Percentiles rank a stretch among this genome's conserved stretches.
phyloP scores from a whole-genome alignment of 1,284 basidiomycete genomes.

The Trametes hirsuta region DNA sequence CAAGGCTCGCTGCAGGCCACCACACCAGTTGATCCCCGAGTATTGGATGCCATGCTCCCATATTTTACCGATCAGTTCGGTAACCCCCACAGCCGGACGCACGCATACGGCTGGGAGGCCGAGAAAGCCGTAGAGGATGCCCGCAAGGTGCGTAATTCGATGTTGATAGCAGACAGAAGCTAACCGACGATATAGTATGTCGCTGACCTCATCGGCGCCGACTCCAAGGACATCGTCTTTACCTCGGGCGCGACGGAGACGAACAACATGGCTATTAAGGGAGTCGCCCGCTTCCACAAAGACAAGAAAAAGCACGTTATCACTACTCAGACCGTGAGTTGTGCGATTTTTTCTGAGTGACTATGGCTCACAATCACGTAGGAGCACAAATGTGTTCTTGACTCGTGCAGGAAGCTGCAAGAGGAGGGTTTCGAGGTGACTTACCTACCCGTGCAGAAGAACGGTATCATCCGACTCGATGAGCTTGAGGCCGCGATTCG shows the following conservation, averaged over 20 bases:
- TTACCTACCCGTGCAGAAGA: slow-evolving; percentile 90
- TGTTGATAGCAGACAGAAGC: no score
- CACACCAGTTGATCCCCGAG: slow-evolving; percentile 96
- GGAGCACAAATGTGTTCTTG: slow-evolving; percentile 99
- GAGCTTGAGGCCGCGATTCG: slow-evolving; percentile 40
- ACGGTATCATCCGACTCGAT: slow-evolving; percentile 72
- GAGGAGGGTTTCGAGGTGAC: slow-evolving; percentile 99
- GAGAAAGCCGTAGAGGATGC: slow-evolving; percentile 94
- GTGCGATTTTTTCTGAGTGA: background rate
- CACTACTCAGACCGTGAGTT: slow-evolving; percentile 84
- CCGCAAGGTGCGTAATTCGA: slow-evolving; percentile 62
- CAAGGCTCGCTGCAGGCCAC: slow-evolving; percentile 69
- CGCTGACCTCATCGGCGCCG: slow-evolving; percentile 91
- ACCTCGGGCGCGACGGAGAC: slow-evolving; percentile 98
- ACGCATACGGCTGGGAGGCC: slow-evolving; percentile 99
- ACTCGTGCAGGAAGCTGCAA: slow-evolving; percentile 93
- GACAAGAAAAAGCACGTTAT: slow-evolving; percentile 91
- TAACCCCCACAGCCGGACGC: slow-evolving; percentile 97
- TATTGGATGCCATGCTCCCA: slow-evolving; percentile 97
- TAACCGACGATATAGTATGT: slow-evolving; percentile 60
- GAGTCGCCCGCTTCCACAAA: slow-evolving; percentile 93
- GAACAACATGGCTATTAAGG: slow-evolving; percentile 99
- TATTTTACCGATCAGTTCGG: slow-evolving; percentile 96
- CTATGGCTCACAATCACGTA: slow-evolving; percentile 35
- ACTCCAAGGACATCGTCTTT: slow-evolving; percentile 95